Conservation (phyloP, 371 early-diverging fungal species). For the Lichtheimia hyalospora region DNA sequence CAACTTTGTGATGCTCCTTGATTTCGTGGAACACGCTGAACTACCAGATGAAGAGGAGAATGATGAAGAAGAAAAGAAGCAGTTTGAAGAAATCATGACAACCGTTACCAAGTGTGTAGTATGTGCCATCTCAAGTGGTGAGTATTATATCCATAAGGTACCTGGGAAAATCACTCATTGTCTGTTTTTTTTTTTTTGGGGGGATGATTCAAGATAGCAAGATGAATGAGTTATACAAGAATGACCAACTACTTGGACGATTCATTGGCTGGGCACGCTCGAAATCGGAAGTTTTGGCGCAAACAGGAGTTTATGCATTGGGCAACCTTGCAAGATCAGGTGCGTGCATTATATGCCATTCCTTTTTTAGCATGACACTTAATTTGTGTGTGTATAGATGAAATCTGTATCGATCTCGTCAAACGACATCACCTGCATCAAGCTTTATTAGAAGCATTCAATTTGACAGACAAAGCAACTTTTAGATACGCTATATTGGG, state of each 20-base stretch:
- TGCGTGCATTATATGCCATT: slow-evolving; percentile 11
- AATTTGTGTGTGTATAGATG: slow-evolving; percentile 33
- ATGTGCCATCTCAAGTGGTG: slow-evolving; percentile 50
- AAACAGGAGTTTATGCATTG: slow-evolving; percentile 54
- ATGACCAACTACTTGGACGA: slow-evolving; percentile 36
- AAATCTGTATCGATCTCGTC: slow-evolving; percentile 59
- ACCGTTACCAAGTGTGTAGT: slow-evolving; percentile 46
- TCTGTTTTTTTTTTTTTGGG: too few species aligned
- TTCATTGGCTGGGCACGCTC: slow-evolving; percentile 49
- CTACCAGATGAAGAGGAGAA: slow-evolving; percentile 29
- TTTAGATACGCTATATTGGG: slow-evolving; percentile 63
- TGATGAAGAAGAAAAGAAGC: slow-evolving; percentile 54
- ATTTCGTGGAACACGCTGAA: slow-evolving; percentile 44
- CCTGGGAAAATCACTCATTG: not conserved
- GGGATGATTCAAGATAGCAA: slow-evolving; percentile 38
- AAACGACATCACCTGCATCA: slow-evolving; percentile 49
- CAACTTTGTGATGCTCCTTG: slow-evolving; percentile 33
- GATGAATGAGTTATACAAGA: slow-evolving; percentile 47
- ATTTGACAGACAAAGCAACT: slow-evolving; percentile 53
- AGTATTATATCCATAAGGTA: not conserved
- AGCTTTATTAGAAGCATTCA: slow-evolving; percentile 44
- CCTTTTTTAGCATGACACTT: too few species aligned
- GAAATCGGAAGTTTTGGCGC: slow-evolving; percentile 26
- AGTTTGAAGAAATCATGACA: slow-evolving; percentile 43
- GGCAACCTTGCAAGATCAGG: slow-evolving; percentile 68